phyloP scores from a whole-genome alignment of 2,329 filamentous ascomycete species.

The Arthrocladium fulminans region DNA sequence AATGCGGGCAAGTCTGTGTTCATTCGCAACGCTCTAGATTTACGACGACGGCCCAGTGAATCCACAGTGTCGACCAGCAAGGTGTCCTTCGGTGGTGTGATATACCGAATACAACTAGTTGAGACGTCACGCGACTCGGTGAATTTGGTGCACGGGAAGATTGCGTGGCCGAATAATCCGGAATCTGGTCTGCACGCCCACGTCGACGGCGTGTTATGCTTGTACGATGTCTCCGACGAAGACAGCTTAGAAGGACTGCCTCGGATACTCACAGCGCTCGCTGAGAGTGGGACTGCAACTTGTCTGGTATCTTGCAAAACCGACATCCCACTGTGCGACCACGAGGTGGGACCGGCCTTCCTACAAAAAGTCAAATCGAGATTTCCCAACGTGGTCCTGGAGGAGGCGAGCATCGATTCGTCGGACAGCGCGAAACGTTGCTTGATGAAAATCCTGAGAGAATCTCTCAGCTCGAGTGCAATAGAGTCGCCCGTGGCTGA shows the following conservation, averaged over 20 bases:
- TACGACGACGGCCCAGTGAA: slow-evolving; percentile 36
- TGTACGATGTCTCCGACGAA: slow-evolving; percentile 79
- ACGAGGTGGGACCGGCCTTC: slow-evolving; percentile 60
- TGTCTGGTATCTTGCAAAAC: slow-evolving; percentile 71
- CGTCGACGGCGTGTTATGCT: slow-evolving; percentile 72
- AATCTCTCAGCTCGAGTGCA: not conserved
- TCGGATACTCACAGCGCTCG: slow-evolving; percentile 47
- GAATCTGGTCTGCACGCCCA: slow-evolving; percentile 62
- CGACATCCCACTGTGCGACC: slow-evolving; percentile 62
- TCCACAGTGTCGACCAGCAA: slow-evolving; percentile 31
- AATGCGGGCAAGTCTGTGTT: slow-evolving; percentile 53
- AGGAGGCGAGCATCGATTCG: slow-evolving; percentile 61
- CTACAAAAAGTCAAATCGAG: slow-evolving; percentile 55
- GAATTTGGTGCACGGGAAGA: slow-evolving; percentile 38
- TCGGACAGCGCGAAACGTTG: slow-evolving; percentile 67
- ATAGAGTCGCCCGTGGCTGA: not conserved
- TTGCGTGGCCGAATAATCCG: slow-evolving; percentile 44
- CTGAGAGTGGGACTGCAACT: slow-evolving; percentile 6
- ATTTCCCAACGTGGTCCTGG: slow-evolving; percentile 60
- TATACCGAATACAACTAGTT: slow-evolving; percentile 49
- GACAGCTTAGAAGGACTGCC: slow-evolving; percentile 67
- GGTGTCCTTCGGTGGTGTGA: slow-evolving; percentile 47
- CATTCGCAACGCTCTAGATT: slow-evolving; percentile 47
- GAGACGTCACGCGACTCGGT: slow-evolving; percentile 48
- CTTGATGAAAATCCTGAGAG: slow-evolving; percentile 55